Evolutionary conservation across 2,329 filamentous ascomycete genomes (phyloP).

Genomic region (Aspergillus jensenii): DNA sequence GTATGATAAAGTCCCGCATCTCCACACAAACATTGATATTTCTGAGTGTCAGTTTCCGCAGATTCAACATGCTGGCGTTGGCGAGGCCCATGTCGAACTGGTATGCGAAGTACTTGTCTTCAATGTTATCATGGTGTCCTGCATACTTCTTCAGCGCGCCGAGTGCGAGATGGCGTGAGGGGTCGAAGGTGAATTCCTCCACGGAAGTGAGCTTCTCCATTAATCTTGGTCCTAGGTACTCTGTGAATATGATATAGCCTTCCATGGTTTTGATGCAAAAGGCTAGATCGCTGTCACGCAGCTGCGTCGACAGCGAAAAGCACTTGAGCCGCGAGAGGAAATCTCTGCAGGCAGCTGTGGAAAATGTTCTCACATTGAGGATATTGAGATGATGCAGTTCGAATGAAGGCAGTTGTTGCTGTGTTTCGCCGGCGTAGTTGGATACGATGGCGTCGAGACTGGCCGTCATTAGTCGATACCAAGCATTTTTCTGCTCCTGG

Average conservation of each 20-base stretch:
- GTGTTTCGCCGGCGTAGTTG: neutral
- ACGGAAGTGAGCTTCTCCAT: neutral
- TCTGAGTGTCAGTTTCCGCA: neutral
- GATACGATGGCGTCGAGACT: neutral
- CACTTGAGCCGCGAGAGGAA: neutral
- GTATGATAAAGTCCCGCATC: neutral
- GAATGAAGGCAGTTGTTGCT: neutral
- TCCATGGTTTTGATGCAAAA: neutral
- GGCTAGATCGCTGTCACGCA: neutral
- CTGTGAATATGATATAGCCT: neutral
- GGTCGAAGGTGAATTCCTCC: neutral
- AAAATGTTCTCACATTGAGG: neutral
- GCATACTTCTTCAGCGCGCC: too few species aligned
- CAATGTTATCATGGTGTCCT: neutral
- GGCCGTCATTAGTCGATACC: neutral
- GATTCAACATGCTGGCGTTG: neutral
- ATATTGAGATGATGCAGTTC: neutral
- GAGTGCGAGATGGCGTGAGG: neutral
- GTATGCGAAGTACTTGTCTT: neutral
- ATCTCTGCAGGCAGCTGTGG: neutral
- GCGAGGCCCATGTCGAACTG: neutral
- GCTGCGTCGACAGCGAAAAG: neutral
- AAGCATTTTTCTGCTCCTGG: neutral
- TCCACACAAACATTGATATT: neutral
- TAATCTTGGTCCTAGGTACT: neutral